Evolutionary conservation across 805 yeast species (phyloP).

Genomic region (Lipomyces yamadae): DNA sequence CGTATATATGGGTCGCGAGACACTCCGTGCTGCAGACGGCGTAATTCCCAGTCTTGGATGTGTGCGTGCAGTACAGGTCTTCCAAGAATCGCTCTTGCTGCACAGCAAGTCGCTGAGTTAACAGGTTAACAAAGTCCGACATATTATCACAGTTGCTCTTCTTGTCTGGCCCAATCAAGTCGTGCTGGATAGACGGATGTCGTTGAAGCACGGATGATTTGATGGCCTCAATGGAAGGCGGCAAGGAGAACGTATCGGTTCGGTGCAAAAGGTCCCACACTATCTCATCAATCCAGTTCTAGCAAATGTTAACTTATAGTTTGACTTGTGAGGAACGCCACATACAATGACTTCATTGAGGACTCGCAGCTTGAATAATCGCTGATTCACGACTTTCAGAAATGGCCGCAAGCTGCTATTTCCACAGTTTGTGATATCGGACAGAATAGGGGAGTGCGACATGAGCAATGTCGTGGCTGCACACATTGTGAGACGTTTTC

Average conservation of each 20-base stretch:
- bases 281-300: conserved; percentile 16
- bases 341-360: conserved; percentile 21
- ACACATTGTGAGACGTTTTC: not conserved
- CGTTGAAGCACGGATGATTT: conserved; percentile 5
- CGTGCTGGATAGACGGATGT: not conserved
- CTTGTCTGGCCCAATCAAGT: not conserved
- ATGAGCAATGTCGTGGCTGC: conserved; percentile 24
- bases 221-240: conserved; percentile 29
- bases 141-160: conserved; percentile 8
- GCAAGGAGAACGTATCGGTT: conserved; percentile 29
- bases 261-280: conserved; percentile 24
- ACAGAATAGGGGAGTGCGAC: conserved; percentile 22
- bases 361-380: conserved; percentile 20
- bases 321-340: not conserved
- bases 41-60: not conserved
- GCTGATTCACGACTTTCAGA: conserved; percentile 18
- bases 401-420: not conserved
- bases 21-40: conserved; percentile 27
- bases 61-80: conserved; percentile 24
- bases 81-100: conserved; percentile 28
- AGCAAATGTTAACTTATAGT: not conserved
- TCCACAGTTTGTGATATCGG: conserved; percentile 25
- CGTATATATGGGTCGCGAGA: conserved; percentile 26
- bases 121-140: conserved; percentile 22
- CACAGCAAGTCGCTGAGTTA: conserved; percentile 23